A percentile compares a stretch with the other conserved stretches of the same genome.
These are phyloP conservation scores for Termitomyces sp. DNA, from an alignment of 768 basidiomycete species.

Conservation along the genomic window DNA sequence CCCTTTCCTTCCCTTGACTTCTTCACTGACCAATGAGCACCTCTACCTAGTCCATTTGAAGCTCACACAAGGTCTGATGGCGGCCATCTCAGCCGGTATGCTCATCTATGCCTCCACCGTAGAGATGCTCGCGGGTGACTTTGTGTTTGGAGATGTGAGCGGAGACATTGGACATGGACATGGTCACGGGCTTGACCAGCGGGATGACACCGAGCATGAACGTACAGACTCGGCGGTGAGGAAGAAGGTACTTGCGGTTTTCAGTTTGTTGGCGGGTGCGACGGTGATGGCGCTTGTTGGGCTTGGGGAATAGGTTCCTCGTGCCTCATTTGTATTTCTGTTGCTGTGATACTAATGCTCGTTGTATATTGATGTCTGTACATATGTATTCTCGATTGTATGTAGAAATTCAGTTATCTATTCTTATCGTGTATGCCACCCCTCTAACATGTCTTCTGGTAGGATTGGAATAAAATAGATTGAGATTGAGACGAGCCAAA, in stretches of 20 bases:
- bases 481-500: neutral
- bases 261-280: slow-evolving; percentile 61
- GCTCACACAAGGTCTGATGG: slow-evolving; percentile 71
- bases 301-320: slow-evolving; percentile 35
- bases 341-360: neutral
- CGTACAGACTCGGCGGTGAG: slow-evolving; percentile 20
- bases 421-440: neutral
- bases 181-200: slow-evolving; percentile 3
- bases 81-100: slow-evolving; percentile 81
- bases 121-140: slow-evolving; percentile 86
- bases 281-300: slow-evolving; percentile 62
- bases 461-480: neutral
- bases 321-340: neutral
- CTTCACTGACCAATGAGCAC: neutral
- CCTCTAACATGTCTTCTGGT: neutral
- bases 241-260: slow-evolving; percentile 56
- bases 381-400: neutral
- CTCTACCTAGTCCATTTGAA: slow-evolving; percentile 42
- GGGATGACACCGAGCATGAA: slow-evolving; percentile 15
- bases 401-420: neutral
- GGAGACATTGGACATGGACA: slow-evolving; percentile 32
- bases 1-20: neutral
- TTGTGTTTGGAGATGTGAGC: slow-evolving; percentile 68
- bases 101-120: slow-evolving; percentile 81
- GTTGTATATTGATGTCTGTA: neutral